phyloP scores from a whole-genome alignment of 345 rosid genomes.

The Eucalyptus polybractea region DNA sequence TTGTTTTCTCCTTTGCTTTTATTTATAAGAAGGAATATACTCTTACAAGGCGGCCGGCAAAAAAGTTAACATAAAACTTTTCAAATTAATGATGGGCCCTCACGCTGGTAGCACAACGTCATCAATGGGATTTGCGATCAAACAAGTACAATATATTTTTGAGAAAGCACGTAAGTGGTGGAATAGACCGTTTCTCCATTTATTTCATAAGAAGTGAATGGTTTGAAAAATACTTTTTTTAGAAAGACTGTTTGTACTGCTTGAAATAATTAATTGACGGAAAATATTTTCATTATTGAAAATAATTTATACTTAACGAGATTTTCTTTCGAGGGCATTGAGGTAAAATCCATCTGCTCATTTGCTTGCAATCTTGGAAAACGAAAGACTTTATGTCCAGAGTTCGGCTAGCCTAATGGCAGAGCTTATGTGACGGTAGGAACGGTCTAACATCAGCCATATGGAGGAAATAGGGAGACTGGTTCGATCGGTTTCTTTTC shows the following conservation, averaged over 20 bases:
- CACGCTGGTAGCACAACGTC: background rate
- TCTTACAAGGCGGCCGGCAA: background rate
- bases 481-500: background rate
- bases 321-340: background rate
- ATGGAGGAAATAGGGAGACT: background rate
- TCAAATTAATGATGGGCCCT: background rate
- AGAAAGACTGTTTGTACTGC: fast-evolving
- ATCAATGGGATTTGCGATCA: background rate
- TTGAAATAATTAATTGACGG: background rate
- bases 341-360: background rate
- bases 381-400: background rate
- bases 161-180: background rate
- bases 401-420: background rate
- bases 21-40: background rate
- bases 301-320: background rate
- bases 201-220: background rate
- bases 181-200: background rate
- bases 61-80: background rate
- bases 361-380: background rate
- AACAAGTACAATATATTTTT: background rate
- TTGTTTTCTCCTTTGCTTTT: background rate
- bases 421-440: background rate
- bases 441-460: background rate
- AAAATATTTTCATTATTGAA: background rate
- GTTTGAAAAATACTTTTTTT: fast-evolving